Evolutionary conservation across 2,329 filamentous ascomycete genomes (phyloP).

Genomic region (Metarhizium album): DNA sequence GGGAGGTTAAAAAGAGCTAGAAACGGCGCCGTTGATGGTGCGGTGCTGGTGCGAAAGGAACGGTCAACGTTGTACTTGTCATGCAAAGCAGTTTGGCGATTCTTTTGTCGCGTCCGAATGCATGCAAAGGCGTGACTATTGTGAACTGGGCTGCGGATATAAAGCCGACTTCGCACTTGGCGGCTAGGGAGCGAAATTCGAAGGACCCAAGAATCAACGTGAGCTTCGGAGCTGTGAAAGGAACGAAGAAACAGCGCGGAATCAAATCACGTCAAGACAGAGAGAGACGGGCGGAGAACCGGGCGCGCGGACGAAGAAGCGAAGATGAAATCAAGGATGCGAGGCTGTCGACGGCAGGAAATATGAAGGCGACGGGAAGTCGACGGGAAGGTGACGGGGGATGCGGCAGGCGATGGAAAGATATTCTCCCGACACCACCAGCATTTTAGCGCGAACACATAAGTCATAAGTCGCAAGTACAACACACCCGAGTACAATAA

Average conservation of each 20-base stretch:
- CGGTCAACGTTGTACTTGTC: slow-evolving; percentile 18
- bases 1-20: too few species aligned
- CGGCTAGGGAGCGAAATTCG: neutral
- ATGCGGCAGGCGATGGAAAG: slow-evolving; percentile 1
- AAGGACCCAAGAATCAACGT: slow-evolving; percentile 5
- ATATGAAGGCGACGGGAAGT: neutral
- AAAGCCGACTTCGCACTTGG: neutral
- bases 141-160: neutral
- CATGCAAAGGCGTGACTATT: neutral
- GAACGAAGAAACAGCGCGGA: slow-evolving; percentile 3
- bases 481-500: neutral
- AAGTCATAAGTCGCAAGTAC: too few species aligned
- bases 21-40: neutral
- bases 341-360: slow-evolving; percentile 1
- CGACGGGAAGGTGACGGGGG: neutral
- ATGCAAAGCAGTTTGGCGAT: neutral
- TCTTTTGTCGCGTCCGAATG: neutral
- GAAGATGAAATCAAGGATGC: slow-evolving; percentile 10
- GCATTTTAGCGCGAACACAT: neutral
- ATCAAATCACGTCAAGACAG: slow-evolving; percentile 6
- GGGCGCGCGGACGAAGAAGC: slow-evolving; percentile 12
- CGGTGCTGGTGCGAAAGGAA: slow-evolving; percentile 11
- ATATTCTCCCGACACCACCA: neutral
- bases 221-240: slow-evolving; percentile 1
- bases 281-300: slow-evolving; percentile 11